Percentiles rank a stretch among this genome's conserved stretches.
Evolutionary conservation across 2,329 filamentous ascomycete genomes (phyloP).

Genomic region (Phaeoacremonium minimum): DNA sequence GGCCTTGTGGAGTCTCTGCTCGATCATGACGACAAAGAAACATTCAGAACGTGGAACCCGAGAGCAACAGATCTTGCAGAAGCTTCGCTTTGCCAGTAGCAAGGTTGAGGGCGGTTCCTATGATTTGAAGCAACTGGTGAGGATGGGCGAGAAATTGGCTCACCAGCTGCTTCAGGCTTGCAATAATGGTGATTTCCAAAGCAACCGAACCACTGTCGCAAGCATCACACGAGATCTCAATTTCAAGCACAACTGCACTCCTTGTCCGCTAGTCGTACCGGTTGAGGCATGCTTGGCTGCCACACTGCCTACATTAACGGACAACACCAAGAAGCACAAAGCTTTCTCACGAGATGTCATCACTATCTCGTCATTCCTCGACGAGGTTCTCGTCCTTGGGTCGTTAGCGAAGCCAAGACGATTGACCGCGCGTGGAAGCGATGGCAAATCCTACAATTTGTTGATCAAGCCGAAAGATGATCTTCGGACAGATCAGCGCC

Average conservation of each 20-base stretch:
- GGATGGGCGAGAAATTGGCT: conserved; percentile 76
- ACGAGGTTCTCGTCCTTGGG: conserved; percentile 84
- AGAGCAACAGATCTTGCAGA: conserved; percentile 47
- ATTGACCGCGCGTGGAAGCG: conserved; percentile 80
- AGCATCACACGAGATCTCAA: conserved; percentile 73
- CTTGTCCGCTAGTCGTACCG: conserved; percentile 83
- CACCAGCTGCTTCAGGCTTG: conserved; percentile 79
- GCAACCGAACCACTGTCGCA: conserved; percentile 61
- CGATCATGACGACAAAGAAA: conserved; percentile 77
- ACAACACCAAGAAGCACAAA: conserved; percentile 71
- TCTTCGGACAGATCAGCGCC: conserved; percentile 89
- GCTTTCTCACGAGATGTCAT: conserved; percentile 85
- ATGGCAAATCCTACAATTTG: conserved; percentile 83
- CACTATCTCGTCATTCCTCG: conserved; percentile 74
- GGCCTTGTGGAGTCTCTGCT: conserved; percentile 84
- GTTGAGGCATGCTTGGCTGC: conserved; percentile 81
- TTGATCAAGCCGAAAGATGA: conserved; percentile 98
- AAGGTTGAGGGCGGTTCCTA: conserved; percentile 45
- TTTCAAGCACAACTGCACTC: conserved; percentile 81
- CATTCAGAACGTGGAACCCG: conserved; percentile 57
- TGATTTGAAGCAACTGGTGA: conserved; percentile 69
- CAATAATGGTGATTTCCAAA: conserved; percentile 69
- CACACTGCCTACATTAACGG: conserved; percentile 70
- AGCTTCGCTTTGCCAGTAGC: conserved; percentile 40
- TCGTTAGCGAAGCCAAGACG: conserved; percentile 91